Base-by-base conservation (phyloP, 306 rosid species). In the Cucurbita argyrosperma region DNA sequence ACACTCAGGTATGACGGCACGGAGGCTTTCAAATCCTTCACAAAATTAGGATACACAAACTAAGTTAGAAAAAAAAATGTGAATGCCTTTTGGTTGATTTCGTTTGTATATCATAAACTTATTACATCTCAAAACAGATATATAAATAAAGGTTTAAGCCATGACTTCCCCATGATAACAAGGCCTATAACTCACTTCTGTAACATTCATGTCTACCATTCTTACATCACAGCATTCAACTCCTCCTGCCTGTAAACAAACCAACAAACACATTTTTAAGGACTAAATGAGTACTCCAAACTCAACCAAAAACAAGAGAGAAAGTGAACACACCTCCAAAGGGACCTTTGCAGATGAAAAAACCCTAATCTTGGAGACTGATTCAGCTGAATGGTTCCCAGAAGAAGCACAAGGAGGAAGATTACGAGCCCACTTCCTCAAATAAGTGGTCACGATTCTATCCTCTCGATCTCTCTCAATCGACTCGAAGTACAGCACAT, bases 141-240 rank as follows among this genome's bases (percentile, higher is more conserved):
- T 39, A 12, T 26, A 26, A 30, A 30, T 30, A 0, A 43, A 18
- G 47, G 13, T 16, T 76, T 52, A 82, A 54, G 82, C 86, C 43
- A 82, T 82, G 10, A 84, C 43, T 78, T 87, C 90, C 39, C 79
- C 75, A 42, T 54, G 63, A 43, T 19, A 13, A 80, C 90, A 87
- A 35, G 78, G 50, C 58, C 86, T 82, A 49, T 84, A 87, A 66
- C 57, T 80, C 71, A 87, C 77, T 76, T 80, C 74, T 16, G 81
- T 57, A 35, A 38, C 72, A 54, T 79, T 76, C 10, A 21, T 51
- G 6, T 47, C 77, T 6, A 37, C 43, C 18, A 5, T 39, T 13
- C 53, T 30, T 16, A 55, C 53, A 58, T 84, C 79, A 53, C 88
- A 87, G 63, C 90, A 87, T 5, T 87, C 90, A 79, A 74, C 79